phyloP scores from a whole-genome alignment of 371 early-diverging fungal genomes.

The Mortierella sp. region DNA sequence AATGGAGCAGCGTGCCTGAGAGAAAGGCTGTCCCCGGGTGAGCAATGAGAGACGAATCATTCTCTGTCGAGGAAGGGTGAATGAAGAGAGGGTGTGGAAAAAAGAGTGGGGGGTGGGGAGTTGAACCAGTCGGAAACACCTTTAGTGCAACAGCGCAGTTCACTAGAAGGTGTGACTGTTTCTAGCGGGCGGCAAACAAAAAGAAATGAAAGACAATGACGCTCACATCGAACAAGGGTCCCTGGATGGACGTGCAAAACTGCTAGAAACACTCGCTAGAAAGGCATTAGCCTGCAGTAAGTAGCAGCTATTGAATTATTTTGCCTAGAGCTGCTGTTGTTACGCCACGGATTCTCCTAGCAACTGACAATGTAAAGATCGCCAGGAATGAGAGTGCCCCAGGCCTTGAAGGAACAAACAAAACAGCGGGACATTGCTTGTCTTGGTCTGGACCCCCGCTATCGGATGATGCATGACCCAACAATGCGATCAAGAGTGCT shows the following conservation, averaged over 20 bases:
- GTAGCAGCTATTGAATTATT: no score
- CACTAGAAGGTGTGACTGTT: not conserved
- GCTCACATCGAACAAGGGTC: no score
- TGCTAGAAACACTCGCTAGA: no score
- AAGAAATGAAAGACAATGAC: no score
- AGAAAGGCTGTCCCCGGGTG: constrained; percentile 23
- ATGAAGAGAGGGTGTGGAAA: not conserved
- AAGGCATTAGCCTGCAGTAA: no score
- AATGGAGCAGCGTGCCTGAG: constrained; percentile 14
- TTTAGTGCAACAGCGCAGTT: not conserved
- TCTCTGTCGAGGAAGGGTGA: not conserved
- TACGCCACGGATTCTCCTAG: not conserved
- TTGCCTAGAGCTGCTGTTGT: not conserved
- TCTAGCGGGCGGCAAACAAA: no score
- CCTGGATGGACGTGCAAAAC: not conserved
- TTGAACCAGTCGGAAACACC: not conserved
- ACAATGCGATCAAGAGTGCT: not conserved
- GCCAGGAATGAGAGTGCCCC: not conserved
- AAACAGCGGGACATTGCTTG: not conserved
- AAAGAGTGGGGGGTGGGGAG: not conserved
- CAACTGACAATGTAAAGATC: not conserved
- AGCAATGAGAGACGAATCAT: constrained; percentile 43
- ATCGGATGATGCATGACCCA: not conserved
- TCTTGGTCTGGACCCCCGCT: constrained; percentile 5
- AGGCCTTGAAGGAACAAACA: not conserved